Evolutionary conservation across 1,284 basidiomycete genomes (phyloP).

Genomic region (Leccinum griseonigrum): DNA sequence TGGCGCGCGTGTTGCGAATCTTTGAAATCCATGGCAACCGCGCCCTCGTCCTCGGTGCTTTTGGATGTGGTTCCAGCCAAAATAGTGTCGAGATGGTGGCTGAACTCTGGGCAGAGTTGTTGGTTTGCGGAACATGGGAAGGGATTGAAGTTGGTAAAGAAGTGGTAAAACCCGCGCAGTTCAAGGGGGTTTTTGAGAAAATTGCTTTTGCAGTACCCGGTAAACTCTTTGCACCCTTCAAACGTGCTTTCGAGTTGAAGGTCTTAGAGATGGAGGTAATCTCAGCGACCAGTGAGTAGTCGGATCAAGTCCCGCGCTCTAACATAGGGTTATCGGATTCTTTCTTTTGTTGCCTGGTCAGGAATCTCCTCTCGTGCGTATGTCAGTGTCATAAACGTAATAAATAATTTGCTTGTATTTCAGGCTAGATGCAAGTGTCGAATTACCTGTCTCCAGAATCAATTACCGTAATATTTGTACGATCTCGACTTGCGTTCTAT

Average conservation of each 20-base stretch:
- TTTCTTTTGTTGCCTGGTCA: background rate
- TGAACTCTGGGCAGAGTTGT: conserved; percentile 45
- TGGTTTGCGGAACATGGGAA: conserved; percentile 39
- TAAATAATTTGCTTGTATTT: background rate
- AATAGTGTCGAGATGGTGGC: conserved; percentile 44
- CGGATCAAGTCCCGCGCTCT: background rate
- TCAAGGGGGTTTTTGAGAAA: conserved; percentile 42
- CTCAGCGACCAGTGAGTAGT: conserved; percentile 30
- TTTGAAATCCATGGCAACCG: conserved; percentile 46
- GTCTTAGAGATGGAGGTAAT: conserved; percentile 41
- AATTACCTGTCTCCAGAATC: background rate
- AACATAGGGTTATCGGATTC: background rate
- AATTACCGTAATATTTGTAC: background rate
- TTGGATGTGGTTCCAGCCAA: conserved; percentile 45
- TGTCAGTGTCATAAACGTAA: background rate
- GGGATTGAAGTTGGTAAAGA: conserved; percentile 20
- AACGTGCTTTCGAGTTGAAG: conserved; percentile 42
- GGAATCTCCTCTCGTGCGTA: background rate
- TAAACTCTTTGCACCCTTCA: conserved; percentile 38
- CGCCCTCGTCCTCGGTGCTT: conserved; percentile 45
- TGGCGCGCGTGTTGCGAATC: conserved; percentile 41
- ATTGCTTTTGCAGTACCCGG: conserved; percentile 46
- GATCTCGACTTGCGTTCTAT: background rate
- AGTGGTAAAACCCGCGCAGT: conserved; percentile 29
- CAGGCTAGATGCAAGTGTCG: background rate